These are phyloP conservation scores for Phytophthora cajani DNA, from an alignment of 352 stramenopile species.

Conservation along the genomic window DNA sequence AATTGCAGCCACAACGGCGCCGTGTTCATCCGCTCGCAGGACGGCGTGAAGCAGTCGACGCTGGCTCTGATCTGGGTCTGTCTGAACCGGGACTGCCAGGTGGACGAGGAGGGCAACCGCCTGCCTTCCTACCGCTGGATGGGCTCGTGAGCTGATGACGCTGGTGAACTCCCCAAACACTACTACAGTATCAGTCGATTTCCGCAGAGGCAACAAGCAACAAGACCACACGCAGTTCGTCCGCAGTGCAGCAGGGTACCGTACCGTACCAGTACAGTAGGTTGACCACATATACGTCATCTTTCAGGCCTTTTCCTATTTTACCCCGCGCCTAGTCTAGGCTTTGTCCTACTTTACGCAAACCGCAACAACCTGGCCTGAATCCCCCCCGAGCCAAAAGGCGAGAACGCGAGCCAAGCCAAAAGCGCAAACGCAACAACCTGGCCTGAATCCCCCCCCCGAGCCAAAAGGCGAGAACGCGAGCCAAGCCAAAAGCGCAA, in stretches of 20 bases:
- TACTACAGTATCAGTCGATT: too few species aligned
- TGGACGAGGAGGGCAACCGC: slow-evolving; percentile 86
- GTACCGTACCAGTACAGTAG: not conserved
- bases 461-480: slow-evolving; percentile 32
- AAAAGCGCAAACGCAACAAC: slow-evolving; percentile 18
- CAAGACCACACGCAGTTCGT: too few species aligned
- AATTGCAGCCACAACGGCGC: slow-evolving; percentile 82
- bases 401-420: slow-evolving; percentile 14
- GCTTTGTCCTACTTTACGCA: not conserved
- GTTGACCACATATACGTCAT: slow-evolving; percentile 5
- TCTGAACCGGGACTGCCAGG: slow-evolving; percentile 87
- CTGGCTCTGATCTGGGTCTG: slow-evolving; percentile 90
- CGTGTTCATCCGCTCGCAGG: slow-evolving; percentile 89
- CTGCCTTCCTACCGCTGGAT: slow-evolving; percentile 89
- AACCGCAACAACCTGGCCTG: slow-evolving; percentile 15
- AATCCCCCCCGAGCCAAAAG: slow-evolving; percentile 31
- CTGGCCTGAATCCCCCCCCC: slow-evolving; percentile 12
- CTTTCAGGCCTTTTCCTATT: not conserved
- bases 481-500: slow-evolving; percentile 7
- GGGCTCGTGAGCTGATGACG: slow-evolving; percentile 42
- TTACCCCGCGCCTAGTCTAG: slow-evolving; percentile 7
- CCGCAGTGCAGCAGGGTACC: not conserved
- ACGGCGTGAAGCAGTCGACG: slow-evolving; percentile 89
- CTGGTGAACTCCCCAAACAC: too few species aligned
- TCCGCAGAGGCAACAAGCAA: too few species aligned